phyloP scores from a whole-genome alignment of 2,329 filamentous ascomycete species.

The Neopestalotiopsis sp. region DNA sequence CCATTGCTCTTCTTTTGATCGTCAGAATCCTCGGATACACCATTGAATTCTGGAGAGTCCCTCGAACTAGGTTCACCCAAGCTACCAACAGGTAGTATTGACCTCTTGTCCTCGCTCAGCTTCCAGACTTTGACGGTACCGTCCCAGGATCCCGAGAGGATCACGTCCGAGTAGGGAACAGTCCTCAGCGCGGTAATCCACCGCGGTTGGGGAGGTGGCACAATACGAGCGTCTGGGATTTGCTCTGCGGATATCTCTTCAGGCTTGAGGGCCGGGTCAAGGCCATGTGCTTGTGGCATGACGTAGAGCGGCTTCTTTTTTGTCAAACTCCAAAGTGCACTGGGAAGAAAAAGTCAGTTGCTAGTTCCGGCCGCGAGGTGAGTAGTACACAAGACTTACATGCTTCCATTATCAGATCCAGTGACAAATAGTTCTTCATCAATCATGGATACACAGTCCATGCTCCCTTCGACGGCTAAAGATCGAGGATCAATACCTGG shows the following conservation, averaged over 20 bases:
- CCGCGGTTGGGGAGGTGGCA: slow-evolving; percentile 72
- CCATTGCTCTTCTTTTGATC: slow-evolving; percentile 29
- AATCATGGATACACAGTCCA: slow-evolving; percentile 90
- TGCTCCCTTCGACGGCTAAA: slow-evolving; percentile 77
- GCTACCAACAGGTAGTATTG: slow-evolving; percentile 74
- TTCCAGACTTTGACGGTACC: slow-evolving; percentile 86
- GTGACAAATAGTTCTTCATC: slow-evolving; percentile 91
- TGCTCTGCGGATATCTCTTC: slow-evolving; percentile 76
- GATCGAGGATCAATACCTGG: slow-evolving; percentile 53
- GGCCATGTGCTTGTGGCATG: slow-evolving; percentile 80
- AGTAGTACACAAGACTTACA: slow-evolving; percentile 41
- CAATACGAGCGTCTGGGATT: slow-evolving; percentile 63
- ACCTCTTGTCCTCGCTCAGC: slow-evolving; percentile 81
- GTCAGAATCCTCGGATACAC: slow-evolving; percentile 30
- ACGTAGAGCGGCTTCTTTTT: slow-evolving; percentile 95
- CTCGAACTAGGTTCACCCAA: slow-evolving; percentile 52
- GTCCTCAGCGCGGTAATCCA: slow-evolving; percentile 90
- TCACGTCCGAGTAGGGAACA: slow-evolving; percentile 87
- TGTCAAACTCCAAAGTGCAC: slow-evolving; percentile 68
- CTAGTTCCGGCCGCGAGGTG: slow-evolving; percentile 60
- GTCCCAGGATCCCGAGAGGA: slow-evolving; percentile 94
- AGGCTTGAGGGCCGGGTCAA: slow-evolving; percentile 73
- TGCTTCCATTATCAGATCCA: slow-evolving; percentile 86
- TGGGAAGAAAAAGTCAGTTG: neutral
- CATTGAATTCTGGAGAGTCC: slow-evolving; percentile 29